phyloP scores from a whole-genome alignment of 164 flowering plant species.

The Buxus sempervirens region DNA sequence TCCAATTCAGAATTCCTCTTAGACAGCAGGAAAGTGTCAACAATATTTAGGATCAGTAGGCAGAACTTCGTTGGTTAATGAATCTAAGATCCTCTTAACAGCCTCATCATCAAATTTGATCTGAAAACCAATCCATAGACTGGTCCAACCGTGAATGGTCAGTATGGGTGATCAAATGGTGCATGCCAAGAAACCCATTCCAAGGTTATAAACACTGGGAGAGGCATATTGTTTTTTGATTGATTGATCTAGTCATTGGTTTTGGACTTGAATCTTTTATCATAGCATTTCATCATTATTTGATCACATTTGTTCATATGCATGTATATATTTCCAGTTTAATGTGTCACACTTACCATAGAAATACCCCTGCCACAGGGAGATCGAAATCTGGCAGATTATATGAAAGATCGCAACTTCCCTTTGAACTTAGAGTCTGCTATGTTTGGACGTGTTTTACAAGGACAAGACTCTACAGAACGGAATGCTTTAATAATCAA shows the following conservation, averaged over 20 bases:
- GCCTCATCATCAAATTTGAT: neutral
- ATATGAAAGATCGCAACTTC: conserved; percentile 81
- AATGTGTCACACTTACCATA: conserved; percentile 13
- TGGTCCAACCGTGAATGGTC: neutral
- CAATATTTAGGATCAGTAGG: neutral
- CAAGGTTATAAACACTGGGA: no score
- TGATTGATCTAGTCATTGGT: no score
- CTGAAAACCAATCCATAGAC: no score
- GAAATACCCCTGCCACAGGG: conserved; percentile 50
- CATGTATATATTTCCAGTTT: neutral
- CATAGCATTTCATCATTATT: no score
- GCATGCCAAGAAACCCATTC: no score
- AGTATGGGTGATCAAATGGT: neutral
- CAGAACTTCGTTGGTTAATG: neutral
- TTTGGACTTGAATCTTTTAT: no score
- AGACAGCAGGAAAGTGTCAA: neutral
- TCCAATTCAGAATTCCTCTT: neutral
- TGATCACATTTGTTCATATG: no score
- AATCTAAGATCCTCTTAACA: neutral
- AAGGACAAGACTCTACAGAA: conserved; percentile 59
- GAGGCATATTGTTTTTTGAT: no score
- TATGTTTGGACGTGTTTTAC: conserved; percentile 85
- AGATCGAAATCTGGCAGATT: conserved; percentile 70
- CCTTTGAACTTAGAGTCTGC: conserved; percentile 79
- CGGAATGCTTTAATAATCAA: conserved; percentile 88